These are phyloP conservation scores for Pleurotus platypus DNA, from an alignment of 768 basidiomycete species.

Conservation along the genomic window DNA sequence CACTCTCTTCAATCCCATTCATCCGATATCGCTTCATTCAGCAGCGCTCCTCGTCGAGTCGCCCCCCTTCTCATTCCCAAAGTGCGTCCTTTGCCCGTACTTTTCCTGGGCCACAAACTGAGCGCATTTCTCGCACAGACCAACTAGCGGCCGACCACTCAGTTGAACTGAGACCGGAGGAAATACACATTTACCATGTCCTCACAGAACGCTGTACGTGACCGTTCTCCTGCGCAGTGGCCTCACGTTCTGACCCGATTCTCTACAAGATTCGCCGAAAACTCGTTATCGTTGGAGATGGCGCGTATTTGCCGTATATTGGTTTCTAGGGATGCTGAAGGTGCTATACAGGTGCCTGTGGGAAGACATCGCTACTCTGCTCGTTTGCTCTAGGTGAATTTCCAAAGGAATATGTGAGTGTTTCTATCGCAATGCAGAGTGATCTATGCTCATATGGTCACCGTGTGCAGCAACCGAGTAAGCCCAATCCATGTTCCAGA, in stretches of 20 bases:
- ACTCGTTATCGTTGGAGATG: conserved; percentile 96
- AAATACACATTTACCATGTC: conserved; percentile 4
- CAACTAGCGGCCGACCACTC: conserved; percentile 1
- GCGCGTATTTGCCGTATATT: conserved; percentile 40
- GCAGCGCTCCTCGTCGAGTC: conserved; percentile 1
- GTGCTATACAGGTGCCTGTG: conserved; percentile 74
- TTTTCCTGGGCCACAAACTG: neutral
- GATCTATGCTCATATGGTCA: conserved; percentile 8
- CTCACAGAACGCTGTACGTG: conserved; percentile 9
- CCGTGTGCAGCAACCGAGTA: conserved; percentile 54
- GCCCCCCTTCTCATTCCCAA: neutral
- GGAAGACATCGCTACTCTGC: conserved; percentile 89
- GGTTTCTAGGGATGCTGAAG: conserved; percentile 16
- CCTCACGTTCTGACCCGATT: neutral
- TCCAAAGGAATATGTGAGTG: conserved; percentile 90
- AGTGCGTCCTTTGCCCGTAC: neutral
- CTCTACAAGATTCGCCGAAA: conserved; percentile 81
- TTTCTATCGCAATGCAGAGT: conserved; percentile 6
- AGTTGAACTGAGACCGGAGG: conserved; percentile 8
- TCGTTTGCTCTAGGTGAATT: conserved; percentile 95
- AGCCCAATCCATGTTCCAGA: conserved; percentile 20
- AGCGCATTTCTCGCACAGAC: neutral
- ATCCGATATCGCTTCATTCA: neutral
- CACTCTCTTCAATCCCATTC: neutral
- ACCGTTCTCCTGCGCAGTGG: neutral